Evolutionary conservation across 352 stramenopile genomes (phyloP), one percentile per base, ranked within the genome.

Genomic region (Phytophthora aleatoria): DNA sequence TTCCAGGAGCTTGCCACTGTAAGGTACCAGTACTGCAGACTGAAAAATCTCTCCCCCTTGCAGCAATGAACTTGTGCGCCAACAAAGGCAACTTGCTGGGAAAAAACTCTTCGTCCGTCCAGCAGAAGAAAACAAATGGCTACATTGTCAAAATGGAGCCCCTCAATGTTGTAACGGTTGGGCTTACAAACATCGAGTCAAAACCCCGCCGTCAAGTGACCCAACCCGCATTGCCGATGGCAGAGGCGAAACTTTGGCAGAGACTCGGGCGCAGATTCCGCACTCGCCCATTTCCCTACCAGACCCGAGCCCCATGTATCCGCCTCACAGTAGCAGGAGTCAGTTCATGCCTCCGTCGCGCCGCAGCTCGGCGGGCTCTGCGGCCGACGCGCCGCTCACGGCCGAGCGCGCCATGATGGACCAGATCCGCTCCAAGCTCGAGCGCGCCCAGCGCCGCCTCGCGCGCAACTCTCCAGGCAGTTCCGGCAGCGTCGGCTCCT

Each of bases 341-440:
- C 31, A 24, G n/a, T 55, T 56, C 54, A 26, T 43, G 33, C 30
- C 60, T 16, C 16, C 65, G 0, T 63, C 58, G 13, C 67, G 52
- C 7, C 43, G 38, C 12, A 56, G 48, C 35, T 41, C 54, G 15
- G 20, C 58, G 41, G 47, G 41, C 9, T 42, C 51, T 1, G 20
- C 64, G 33, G 50, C 35, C 9, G 50, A 76, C 26, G 36, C 28
- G 36, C 73, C 73, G n/a, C 57, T 81, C 6, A 81, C 80, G n/a
- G 75, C 65, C 13, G 83, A 91, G 67, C 83, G 83, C 53, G 73
- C 64, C 31, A 87, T 87, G 80, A 89, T 91, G 77, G 77, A 89
- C 35, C 67, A 85, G 61, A 91, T 91, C 64, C 83, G 81, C 43
- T 74, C 65, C 35, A 91, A 90, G 64, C 75, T 91, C 20, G 83